phyloP scores from a whole-genome alignment of 148 eudicot species.

The Rhododendron ovatum region DNA sequence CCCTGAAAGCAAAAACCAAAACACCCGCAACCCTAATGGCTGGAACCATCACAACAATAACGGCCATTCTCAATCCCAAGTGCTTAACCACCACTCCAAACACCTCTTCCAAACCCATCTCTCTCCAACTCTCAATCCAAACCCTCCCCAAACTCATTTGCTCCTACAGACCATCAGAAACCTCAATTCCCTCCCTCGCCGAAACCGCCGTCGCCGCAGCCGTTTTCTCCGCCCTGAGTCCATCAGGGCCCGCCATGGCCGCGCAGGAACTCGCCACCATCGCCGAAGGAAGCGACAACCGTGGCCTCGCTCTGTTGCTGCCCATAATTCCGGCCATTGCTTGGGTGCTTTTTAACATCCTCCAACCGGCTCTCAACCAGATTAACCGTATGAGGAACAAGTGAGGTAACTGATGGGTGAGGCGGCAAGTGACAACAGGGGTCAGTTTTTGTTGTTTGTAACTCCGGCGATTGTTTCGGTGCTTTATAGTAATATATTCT shows the following conservation, averaged over 20 bases:
- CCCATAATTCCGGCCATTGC: constrained; percentile 80
- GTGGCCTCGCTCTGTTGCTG: constrained; percentile 72
- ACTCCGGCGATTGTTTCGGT: no score
- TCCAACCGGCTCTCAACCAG: constrained; percentile 90
- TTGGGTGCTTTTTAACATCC: constrained; percentile 84
- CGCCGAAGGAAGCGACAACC: constrained; percentile 60
- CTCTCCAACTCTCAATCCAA: constrained; percentile 34
- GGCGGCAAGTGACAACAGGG: constrained; percentile 47
- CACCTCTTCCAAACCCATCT: constrained; percentile 32
- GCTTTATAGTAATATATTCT: no score
- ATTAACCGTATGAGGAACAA: constrained; percentile 61
- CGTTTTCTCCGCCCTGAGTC: constrained; percentile 53
- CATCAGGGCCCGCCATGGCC: constrained; percentile 68
- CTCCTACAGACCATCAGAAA: constrained; percentile 10
- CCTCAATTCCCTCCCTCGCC: constrained; percentile 11
- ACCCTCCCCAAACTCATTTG: constrained; percentile 45
- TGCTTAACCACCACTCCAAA: constrained; percentile 22
- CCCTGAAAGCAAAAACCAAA: not conserved
- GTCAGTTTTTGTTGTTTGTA: constrained; percentile 1
- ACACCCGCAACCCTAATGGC: constrained; percentile 41
- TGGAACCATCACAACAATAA: constrained; percentile 68
- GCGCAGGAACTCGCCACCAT: constrained; percentile 80
- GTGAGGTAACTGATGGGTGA: constrained; percentile 31
- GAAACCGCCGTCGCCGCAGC: constrained; percentile 64
- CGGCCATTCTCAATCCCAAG: constrained; percentile 66